A percentile compares a stretch with the other conserved stretches of the same genome.
Conservation (phyloP, 2,329 filamentous ascomycete genomes). For the Calonectria hongkongensis region DNA sequence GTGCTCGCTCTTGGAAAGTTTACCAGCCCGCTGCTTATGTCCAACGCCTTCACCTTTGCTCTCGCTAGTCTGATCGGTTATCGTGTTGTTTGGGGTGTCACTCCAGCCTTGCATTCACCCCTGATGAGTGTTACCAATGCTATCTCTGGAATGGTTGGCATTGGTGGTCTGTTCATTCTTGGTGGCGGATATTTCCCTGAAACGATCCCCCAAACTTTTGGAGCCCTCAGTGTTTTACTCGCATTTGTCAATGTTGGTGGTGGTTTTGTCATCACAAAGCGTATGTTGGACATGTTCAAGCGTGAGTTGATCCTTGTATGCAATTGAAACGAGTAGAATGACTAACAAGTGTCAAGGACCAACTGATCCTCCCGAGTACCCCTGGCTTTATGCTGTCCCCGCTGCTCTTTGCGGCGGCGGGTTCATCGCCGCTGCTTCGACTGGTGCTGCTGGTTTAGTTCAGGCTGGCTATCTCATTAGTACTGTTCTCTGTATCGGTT, state of each 20-base stretch:
- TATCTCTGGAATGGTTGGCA: slow-evolving; percentile 92
- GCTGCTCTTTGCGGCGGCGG: slow-evolving; percentile 86
- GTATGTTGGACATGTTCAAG: slow-evolving; percentile 95
- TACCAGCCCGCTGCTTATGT: slow-evolving; percentile 90
- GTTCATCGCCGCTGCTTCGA: slow-evolving; percentile 86
- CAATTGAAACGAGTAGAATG: neutral
- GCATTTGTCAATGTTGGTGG: slow-evolving; percentile 93
- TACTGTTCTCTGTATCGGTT: slow-evolving; percentile 89
- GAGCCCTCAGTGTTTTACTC: slow-evolving; percentile 86
- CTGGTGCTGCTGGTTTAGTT: slow-evolving; percentile 88
- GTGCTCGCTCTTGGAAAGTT: slow-evolving; percentile 86
- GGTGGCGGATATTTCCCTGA: slow-evolving; percentile 86
- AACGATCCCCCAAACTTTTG: slow-evolving; percentile 86
- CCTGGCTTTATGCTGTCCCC: slow-evolving; percentile 89
- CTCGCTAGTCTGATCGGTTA: slow-evolving; percentile 91
- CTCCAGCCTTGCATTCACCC: slow-evolving; percentile 88
- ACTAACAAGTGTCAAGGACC: slow-evolving; percentile 69
- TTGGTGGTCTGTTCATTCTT: slow-evolving; percentile 92
- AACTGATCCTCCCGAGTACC: slow-evolving; percentile 91
- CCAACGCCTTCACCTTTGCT: slow-evolving; percentile 89
- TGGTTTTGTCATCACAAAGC: slow-evolving; percentile 92
- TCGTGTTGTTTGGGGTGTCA: slow-evolving; percentile 90
- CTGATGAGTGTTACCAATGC: slow-evolving; percentile 96
- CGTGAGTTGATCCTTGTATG: slow-evolving; percentile 63
- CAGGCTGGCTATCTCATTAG: slow-evolving; percentile 92